Percentiles rank a stretch among this genome's conserved stretches.
Evolutionary conservation across 2,329 filamentous ascomycete species (phyloP).

Genomic region (Hyphodiscus sp.): DNA sequence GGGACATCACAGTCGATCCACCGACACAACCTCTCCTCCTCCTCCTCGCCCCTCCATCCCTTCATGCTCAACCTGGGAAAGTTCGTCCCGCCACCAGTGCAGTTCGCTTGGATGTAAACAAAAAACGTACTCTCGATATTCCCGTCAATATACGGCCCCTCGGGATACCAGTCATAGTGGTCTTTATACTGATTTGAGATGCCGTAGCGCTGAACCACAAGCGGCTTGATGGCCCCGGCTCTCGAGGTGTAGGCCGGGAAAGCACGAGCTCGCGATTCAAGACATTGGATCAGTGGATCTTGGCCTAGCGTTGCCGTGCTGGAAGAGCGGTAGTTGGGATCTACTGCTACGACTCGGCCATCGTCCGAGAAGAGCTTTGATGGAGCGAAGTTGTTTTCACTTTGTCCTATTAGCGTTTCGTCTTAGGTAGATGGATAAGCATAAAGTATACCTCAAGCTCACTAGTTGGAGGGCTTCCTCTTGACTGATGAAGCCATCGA

Average conservation of each 20-base stretch:
- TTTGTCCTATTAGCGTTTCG: background rate
- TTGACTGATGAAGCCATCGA: background rate
- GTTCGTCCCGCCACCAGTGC: constrained; percentile 13
- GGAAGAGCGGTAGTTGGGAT: constrained; percentile 35
- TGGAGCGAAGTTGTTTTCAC: constrained; percentile 4
- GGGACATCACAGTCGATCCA: constrained; percentile 43
- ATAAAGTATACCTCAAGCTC: constrained; percentile 5
- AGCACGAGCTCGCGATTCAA: constrained; percentile 45
- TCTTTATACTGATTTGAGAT: constrained; percentile 37
- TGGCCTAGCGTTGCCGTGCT: constrained; percentile 38
- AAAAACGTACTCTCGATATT: constrained; percentile 12
- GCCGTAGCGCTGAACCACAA: constrained; percentile 47
- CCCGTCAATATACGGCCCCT: background rate
- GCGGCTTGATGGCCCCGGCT: constrained; percentile 50
- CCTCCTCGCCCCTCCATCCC: background rate
- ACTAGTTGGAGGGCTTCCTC: background rate
- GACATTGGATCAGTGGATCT: constrained; percentile 42
- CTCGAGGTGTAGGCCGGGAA: constrained; percentile 49
- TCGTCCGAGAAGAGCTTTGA: constrained; percentile 6
- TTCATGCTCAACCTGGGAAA: constrained; percentile 4
- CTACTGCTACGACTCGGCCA: background rate
- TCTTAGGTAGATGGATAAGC: background rate
- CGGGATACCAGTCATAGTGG: constrained; percentile 12
- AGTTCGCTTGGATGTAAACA: constrained; percentile 13
- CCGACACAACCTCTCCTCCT: constrained; percentile 40